Conservation (phyloP, 1,139 yeast genomes). For the Petasospora fabianii region DNA sequence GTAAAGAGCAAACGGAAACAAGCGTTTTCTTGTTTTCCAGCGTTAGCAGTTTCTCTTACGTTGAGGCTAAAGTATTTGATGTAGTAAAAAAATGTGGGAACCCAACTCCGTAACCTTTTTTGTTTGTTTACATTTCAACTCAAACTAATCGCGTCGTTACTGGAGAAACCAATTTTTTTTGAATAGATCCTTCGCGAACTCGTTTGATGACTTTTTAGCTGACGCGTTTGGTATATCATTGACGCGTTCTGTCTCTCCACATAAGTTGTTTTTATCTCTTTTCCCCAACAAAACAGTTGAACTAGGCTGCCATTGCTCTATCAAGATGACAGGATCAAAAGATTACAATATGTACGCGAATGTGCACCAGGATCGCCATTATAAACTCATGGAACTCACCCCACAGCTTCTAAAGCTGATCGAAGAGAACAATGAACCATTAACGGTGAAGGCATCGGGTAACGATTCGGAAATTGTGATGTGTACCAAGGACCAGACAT, state of each 20-base stretch:
- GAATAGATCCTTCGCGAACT: slow-evolving; percentile 1
- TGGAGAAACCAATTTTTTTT: not conserved
- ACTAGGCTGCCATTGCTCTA: not conserved
- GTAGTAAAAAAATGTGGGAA: too few relatives aligned
- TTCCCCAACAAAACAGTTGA: too few relatives aligned
- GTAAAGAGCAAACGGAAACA: not conserved
- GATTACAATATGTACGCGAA: slow-evolving; percentile 22
- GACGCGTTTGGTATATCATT: too few relatives aligned
- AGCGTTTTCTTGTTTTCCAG: too few relatives aligned
- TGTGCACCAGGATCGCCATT: slow-evolving; percentile 33
- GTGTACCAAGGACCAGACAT: slow-evolving; percentile 59
- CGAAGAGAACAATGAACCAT: slow-evolving; percentile 31
- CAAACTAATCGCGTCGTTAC: not conserved
- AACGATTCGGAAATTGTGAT: slow-evolving; percentile 49
- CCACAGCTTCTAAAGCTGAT: slow-evolving; percentile 49
- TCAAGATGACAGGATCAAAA: slow-evolving; percentile 4
- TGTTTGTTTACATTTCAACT: slow-evolving; percentile 8
- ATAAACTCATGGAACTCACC: slow-evolving; percentile 57
- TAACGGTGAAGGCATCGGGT: slow-evolving; percentile 47
- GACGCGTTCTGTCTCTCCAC: slow-evolving; percentile 1
- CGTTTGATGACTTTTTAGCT: too few relatives aligned
- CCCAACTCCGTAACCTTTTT: too few relatives aligned
- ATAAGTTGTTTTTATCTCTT: not conserved
- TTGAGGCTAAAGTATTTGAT: too few relatives aligned
- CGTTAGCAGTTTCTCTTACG: too few relatives aligned